Percentiles rank a stretch among this genome's conserved stretches.
Conservation (phyloP, 306 rosid genomes). For the Acacia acuminata region DNA sequence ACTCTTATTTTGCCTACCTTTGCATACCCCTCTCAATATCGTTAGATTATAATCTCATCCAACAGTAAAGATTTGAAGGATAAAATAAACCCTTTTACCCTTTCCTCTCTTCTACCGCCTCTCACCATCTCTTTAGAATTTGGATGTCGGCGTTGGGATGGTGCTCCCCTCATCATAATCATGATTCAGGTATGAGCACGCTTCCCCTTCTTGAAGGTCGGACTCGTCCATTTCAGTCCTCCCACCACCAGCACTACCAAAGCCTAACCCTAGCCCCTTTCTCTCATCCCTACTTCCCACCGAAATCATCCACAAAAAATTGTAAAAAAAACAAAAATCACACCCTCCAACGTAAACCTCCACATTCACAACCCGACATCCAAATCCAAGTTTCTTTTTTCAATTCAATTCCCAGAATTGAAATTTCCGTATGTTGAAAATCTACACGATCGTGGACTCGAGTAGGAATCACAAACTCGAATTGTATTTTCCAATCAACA, state of each 20-base stretch:
- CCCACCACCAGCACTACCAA: constrained; percentile 36
- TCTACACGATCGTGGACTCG: constrained; percentile 54
- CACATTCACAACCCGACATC: constrained; percentile 42
- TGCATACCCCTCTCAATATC: too few species aligned
- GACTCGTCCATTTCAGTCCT: constrained; percentile 64
- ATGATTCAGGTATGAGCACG: constrained; percentile 57
- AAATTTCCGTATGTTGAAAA: constrained; percentile 33
- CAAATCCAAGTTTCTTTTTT: constrained; percentile 40
- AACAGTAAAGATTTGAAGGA: too few species aligned
- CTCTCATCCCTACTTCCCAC: constrained; percentile 68
- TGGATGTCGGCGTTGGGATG: constrained; percentile 47
- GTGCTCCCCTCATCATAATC: constrained; percentile 55
- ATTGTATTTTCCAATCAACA: not conserved
- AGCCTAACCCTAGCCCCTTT: constrained; percentile 52
- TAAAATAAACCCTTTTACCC: too few species aligned
- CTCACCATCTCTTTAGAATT: too few species aligned
- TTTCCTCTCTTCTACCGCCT: too few species aligned
- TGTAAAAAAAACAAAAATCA: constrained; percentile 24
- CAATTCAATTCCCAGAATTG: constrained; percentile 41
- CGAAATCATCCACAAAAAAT: constrained; percentile 50
- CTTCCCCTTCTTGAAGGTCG: constrained; percentile 89
- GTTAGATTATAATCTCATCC: too few species aligned
- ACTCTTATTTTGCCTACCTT: too few species aligned
- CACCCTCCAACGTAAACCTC: constrained; percentile 56
- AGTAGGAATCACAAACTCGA: constrained; percentile 37